Base-by-base conservation (phyloP, 1,284 basidiomycete genomes). In the Trichosporon coremiiforme region DNA sequence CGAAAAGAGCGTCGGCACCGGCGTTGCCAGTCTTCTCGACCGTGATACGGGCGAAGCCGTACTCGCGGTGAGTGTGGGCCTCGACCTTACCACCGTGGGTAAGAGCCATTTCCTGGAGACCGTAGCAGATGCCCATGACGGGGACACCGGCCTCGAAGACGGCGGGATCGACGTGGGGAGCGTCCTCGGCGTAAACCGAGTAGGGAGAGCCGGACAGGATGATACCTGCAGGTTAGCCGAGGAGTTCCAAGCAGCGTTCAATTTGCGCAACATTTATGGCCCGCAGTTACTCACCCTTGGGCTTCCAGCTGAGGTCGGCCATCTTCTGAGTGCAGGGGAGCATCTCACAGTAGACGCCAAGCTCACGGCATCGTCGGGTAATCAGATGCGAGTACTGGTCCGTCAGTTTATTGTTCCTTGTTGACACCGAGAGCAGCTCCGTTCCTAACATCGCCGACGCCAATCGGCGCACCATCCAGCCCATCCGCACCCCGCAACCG, bases 191-290 rank as follows among this genome's bases (percentile, higher is more conserved):
- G 84, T 98, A 99, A 20, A 99, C 97, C 50, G 96, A 98, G 86
- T 97, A 99, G 0, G 97, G 97, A 13, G 97, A 98, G 70, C 97
- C 97, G 62, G 95, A 98, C 57, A 99, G 88, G 79, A 99, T 98
- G 82, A 99, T 91, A 73, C 97, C 95, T 95, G 75, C 8, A 41
- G 20, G 68, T 67, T 17, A 60, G n/a, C 22, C 35, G 29, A 12
- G 17, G n/a, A 33, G 45, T 6, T 53, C 17, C 13, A 33, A 2
- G n/a, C n/a, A n/a, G n/a, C n/a, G n/a, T n/a, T n/a, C n/a, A 35
- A 31, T n/a, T n/a, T 4, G n/a, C 17, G 22, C 55, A 38, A 9
- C 20, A 8, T 33, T 15, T 50, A 64, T 9, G 31, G 33, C 33
- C 33, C 33, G 38, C 36, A 17, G 20, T 31, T 15, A 71, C 81